Evolutionary conservation across 129 eudicot species (phyloP).

Genomic region (Saussurea involucrata): DNA sequence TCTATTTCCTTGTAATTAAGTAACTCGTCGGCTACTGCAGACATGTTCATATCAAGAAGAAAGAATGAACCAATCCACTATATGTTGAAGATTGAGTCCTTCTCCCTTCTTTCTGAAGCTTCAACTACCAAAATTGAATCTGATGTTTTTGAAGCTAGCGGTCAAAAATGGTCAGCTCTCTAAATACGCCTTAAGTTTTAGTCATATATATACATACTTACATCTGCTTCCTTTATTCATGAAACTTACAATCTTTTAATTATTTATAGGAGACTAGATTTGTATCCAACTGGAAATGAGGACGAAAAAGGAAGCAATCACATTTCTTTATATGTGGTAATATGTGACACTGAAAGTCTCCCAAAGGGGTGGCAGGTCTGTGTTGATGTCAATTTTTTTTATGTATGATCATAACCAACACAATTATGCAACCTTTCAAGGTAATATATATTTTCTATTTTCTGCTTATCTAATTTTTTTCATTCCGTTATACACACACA

Average conservation of each 20-base stretch:
- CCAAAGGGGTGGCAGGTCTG: not conserved
- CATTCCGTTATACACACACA: too few relatives aligned
- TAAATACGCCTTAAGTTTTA: not conserved
- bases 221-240: not conserved
- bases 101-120: slow-evolving; percentile 27
- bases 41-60: not conserved
- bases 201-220: not conserved
- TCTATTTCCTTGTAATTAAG: too few relatives aligned
- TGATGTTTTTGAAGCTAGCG: slow-evolving; percentile 13
- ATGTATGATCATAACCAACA: slow-evolving; percentile 10
- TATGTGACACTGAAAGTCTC: not conserved
- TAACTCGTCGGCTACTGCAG: not conserved
- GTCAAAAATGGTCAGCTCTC: slow-evolving; percentile 15
- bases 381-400: slow-evolving; percentile 9
- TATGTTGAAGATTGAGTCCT: slow-evolving; percentile 21
- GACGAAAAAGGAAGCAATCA: not conserved
- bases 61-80: slow-evolving; percentile 19
- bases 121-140: not conserved
- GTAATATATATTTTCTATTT: not conserved
- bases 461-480: too few relatives aligned
- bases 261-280: slow-evolving; percentile 6
- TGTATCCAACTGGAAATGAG: not conserved
- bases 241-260: not conserved
- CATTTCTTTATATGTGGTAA: not conserved
- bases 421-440: slow-evolving; percentile 12